These are phyloP conservation scores for Xylaria hypoxylon DNA, from an alignment of 2,329 filamentous ascomycete species.

Conservation along the genomic window DNA sequence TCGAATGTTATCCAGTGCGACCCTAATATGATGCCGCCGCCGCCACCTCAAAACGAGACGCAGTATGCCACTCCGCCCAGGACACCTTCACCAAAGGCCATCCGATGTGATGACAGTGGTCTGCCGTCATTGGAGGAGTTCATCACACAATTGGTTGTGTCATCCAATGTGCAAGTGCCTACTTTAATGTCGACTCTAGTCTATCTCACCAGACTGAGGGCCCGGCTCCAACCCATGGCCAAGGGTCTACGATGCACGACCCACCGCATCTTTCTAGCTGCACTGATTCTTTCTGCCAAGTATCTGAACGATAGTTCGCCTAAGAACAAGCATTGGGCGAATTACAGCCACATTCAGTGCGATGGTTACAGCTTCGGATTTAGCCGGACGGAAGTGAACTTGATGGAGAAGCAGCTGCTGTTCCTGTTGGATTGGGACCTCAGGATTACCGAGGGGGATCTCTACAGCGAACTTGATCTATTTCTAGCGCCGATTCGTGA, in stretches of 20 bases:
- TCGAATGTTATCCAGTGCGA: conserved; percentile 85
- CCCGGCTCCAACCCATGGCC: conserved; percentile 89
- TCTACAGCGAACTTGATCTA: conserved; percentile 86
- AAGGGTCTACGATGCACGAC: conserved; percentile 97
- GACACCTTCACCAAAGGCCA: conserved; percentile 59
- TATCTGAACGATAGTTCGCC: conserved; percentile 98
- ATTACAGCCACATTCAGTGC: conserved; percentile 84
- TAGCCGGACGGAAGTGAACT: conserved; percentile 93
- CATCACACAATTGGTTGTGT: conserved; percentile 89
- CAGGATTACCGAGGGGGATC: conserved; percentile 83
- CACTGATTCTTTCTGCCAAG: conserved; percentile 89
- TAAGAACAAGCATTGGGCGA: conserved; percentile 99
- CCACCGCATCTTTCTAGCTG: conserved; percentile 95
- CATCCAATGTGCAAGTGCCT: conserved; percentile 95
- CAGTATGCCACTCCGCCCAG: conserved; percentile 63
- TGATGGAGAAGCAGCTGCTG: conserved; percentile 99
- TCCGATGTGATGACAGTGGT: conserved; percentile 60
- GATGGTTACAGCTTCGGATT: conserved; percentile 81
- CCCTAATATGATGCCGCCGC: conserved; percentile 64
- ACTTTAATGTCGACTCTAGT: conserved; percentile 97
- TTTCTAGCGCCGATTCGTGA: conserved; percentile 88
- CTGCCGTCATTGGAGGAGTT: conserved; percentile 89
- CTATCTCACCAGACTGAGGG: conserved; percentile 87
- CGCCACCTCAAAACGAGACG: conserved; percentile 54
- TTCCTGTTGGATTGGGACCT: conserved; percentile 96